Evolutionary conservation across 768 basidiomycete genomes (phyloP), one percentile per base, ranked within the genome.

Genomic region (Lactarius hengduanensis): DNA sequence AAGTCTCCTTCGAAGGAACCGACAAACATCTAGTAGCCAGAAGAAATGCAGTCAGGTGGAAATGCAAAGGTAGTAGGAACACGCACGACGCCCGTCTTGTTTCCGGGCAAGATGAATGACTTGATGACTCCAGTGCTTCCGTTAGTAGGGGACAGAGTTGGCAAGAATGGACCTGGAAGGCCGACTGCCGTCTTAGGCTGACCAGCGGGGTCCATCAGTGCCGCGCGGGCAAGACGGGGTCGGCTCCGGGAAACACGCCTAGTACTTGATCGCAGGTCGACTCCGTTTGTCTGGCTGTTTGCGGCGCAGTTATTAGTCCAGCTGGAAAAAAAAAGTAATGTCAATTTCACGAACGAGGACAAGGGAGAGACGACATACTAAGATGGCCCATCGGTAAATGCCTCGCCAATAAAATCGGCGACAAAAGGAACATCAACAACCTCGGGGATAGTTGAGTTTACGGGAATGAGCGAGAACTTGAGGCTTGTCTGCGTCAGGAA

Each of bases 251-350:
- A 34, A 57, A 26, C 22, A 45, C 18, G 41, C 9, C 5, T 57
- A 53, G 36, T 57, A 41, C 45, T 47, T 16, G 56, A 32, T 65
- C 77, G 79, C 69, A 78, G 69, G 67, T 86, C 83, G 18, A 82
- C 74, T 3, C 84, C 85, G 69, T 86, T 86, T 20, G 85, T 86
- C 26, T 30, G 62, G 0, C 70, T 66, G 50, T 77, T 83, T 0
- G 83, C 84, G 16, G 78, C 84, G 72, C 87, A 88, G 69, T 88
- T 88, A 64, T 76, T 78, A 2, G 70, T 76, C 86, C 86, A 88
- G 79, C 85, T 87, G 69, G 10, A 32, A 36, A n/a, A 30, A 7
- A 43, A 34, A 4, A n/a, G 22, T 50, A 11, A 26, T 30, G 61
- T 71, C 47, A 57, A 45, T 13, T 32, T 43, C 16, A 36, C n/a